Percentiles rank a stretch among this genome's conserved stretches.
Conservation (phyloP, 108 stramenopile species). For the Chaetoceros muelleri region DNA sequence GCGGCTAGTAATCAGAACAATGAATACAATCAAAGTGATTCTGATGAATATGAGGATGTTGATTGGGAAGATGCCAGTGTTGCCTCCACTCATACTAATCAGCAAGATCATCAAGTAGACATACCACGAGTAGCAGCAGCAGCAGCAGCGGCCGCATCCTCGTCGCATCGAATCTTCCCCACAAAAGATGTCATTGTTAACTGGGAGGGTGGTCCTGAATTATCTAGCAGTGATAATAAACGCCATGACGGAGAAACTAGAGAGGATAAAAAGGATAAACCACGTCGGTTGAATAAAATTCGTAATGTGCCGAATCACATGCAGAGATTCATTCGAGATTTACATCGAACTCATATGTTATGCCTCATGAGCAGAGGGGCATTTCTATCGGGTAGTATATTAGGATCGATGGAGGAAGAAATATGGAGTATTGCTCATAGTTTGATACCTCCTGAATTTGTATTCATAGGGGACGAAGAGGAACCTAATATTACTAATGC, state of each 20-base stretch:
- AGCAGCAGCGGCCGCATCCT: background rate
- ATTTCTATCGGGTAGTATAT: conserved; percentile 19
- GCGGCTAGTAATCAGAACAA: no score
- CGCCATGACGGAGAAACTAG: background rate
- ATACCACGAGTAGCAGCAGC: background rate
- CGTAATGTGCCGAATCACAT: conserved; percentile 25
- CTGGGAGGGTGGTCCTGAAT: background rate
- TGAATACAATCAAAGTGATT: background rate
- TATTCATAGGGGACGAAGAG: background rate
- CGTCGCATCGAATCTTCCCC: background rate
- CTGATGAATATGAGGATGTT: conserved; percentile 7
- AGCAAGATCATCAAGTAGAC: no score
- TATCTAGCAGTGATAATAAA: background rate
- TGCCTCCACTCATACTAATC: no score
- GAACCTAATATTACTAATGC: background rate
- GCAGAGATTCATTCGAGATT: conserved; percentile 20
- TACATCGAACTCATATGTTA: conserved; percentile 45
- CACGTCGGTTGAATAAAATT: conserved; percentile 18
- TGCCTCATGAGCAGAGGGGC: conserved; percentile 18
- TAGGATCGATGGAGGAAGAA: conserved; percentile 11
- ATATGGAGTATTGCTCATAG: conserved; percentile 36
- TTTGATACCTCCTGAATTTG: conserved; percentile 34
- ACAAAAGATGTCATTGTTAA: background rate
- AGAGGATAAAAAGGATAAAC: conserved; percentile 16
- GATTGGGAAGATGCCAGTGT: conserved; percentile 10